phyloP scores from a whole-genome alignment of 2,329 filamentous ascomycete species.

The Diaporthe aspalathi region DNA sequence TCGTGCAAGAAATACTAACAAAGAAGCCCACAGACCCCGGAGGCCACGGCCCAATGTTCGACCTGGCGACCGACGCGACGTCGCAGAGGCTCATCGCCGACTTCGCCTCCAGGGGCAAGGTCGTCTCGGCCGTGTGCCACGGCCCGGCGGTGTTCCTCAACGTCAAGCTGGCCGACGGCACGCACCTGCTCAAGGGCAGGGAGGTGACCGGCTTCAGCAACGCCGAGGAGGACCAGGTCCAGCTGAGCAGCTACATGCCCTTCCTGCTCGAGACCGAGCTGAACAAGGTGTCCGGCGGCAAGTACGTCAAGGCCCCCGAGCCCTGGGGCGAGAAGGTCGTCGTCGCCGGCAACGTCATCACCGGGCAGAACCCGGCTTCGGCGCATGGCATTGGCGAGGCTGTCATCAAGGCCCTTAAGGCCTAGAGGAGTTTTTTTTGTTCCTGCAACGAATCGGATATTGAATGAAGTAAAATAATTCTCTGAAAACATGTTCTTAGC shows the following conservation, averaged over 20 bases:
- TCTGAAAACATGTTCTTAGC: too few relatives aligned
- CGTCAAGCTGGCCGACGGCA: conserved; percentile 63
- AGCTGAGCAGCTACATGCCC: conserved; percentile 58
- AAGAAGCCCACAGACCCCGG: conserved; percentile 53
- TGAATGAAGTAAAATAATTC: conserved; percentile 14
- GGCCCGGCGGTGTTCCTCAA: conserved; percentile 72
- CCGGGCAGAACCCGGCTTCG: conserved; percentile 69
- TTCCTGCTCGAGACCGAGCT: conserved; percentile 71
- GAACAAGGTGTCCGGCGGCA: conserved; percentile 60
- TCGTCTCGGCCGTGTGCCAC: conserved; percentile 76
- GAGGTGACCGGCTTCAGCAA: conserved; percentile 71
- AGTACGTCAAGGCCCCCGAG: conserved; percentile 66
- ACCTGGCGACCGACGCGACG: conserved; percentile 67
- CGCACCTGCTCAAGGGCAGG: conserved; percentile 65
- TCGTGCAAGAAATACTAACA: too few relatives aligned
- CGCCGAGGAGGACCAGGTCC: conserved; percentile 62
- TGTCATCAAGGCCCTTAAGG: conserved; percentile 58
- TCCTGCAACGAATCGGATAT: too few relatives aligned
- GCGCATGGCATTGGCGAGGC: conserved; percentile 64
- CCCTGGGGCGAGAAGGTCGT: conserved; percentile 62
- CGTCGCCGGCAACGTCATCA: conserved; percentile 64
- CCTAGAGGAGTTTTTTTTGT: not conserved
- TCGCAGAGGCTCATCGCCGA: conserved; percentile 71
- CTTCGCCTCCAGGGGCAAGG: conserved; percentile 71
- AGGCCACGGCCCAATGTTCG: conserved; percentile 74